Conservation (phyloP, 768 basidiomycete genomes). For the Lactarius trivialis region DNA sequence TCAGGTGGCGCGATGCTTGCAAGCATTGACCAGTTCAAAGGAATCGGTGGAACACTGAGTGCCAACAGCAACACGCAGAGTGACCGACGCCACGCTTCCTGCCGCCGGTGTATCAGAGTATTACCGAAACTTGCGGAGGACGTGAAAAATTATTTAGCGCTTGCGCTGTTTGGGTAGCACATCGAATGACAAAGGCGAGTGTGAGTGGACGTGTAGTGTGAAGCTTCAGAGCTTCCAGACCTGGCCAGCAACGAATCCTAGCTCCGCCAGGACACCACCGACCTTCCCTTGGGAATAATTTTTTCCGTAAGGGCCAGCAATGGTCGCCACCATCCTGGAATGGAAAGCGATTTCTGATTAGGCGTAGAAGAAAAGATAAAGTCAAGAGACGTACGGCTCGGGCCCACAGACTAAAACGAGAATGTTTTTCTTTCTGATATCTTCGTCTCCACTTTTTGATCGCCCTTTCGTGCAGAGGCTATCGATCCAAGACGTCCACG, state of each 20-base stretch:
- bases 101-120: not conserved
- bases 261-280: slow-evolving; percentile 55
- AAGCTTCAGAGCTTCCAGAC: slow-evolving; percentile 57
- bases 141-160: not conserved
- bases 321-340: slow-evolving; percentile 62
- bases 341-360: slow-evolving; percentile 4
- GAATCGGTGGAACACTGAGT: not conserved
- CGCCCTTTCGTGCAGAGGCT: slow-evolving; percentile 10
- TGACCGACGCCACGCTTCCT: not conserved
- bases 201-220: too few species aligned
- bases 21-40: not conserved
- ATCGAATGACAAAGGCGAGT: not conserved
- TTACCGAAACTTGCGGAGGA: not conserved
- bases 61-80: not conserved
- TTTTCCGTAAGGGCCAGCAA: slow-evolving; percentile 71
- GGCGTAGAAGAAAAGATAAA: slow-evolving; percentile 7
- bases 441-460: not conserved
- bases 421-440: slow-evolving; percentile 29
- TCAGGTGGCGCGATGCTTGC: not conserved
- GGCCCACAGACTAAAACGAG: slow-evolving; percentile 80
- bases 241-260: slow-evolving; percentile 56
- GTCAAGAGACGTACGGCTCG: slow-evolving; percentile 51
- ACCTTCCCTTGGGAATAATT: slow-evolving; percentile 71
- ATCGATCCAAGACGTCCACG: slow-evolving; percentile 29
- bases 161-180: not conserved